A percentile compares a stretch with the other conserved stretches of the same genome.
These are phyloP conservation scores for Sugiyamaella valdiviana DNA, from an alignment of 805 yeast species.

Conservation along the genomic window DNA sequence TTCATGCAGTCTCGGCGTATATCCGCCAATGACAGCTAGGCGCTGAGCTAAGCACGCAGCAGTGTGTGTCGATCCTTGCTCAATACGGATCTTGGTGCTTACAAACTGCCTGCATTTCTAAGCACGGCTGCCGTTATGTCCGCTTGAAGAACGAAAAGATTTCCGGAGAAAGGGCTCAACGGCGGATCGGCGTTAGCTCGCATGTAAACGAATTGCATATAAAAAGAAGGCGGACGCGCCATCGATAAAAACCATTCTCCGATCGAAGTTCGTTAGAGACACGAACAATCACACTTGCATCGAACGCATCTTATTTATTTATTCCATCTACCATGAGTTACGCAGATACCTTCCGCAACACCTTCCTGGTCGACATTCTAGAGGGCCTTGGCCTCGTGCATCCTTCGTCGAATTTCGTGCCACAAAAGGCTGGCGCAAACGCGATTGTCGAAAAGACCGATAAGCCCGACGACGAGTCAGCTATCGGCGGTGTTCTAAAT, in stretches of 20 bases:
- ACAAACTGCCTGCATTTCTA: background rate
- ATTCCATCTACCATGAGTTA: conserved; percentile 5
- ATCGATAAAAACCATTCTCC: too few species aligned
- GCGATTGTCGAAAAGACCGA: background rate
- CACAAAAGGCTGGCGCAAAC: background rate
- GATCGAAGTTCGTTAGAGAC: too few species aligned
- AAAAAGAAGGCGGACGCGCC: too few species aligned
- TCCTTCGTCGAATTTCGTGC: conserved; percentile 7
- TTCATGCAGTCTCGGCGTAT: background rate
- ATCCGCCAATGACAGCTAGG: background rate
- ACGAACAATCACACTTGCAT: too few species aligned
- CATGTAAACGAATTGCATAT: too few species aligned
- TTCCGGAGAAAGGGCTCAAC: background rate
- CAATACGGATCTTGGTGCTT: background rate
- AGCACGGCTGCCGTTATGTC: background rate
- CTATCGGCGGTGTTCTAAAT: background rate
- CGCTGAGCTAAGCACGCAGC: background rate
- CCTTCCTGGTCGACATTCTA: conserved; percentile 11
- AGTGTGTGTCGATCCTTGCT: background rate
- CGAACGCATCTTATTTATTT: too few species aligned
- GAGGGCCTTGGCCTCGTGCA: conserved; percentile 10
- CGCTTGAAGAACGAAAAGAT: background rate
- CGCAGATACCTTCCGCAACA: conserved; percentile 11
- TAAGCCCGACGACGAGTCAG: background rate
- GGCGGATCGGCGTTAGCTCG: background rate